These are phyloP conservation scores for Spencermartinsiella europaea DNA, from an alignment of 805 yeast genomes.

Conservation along the genomic window DNA sequence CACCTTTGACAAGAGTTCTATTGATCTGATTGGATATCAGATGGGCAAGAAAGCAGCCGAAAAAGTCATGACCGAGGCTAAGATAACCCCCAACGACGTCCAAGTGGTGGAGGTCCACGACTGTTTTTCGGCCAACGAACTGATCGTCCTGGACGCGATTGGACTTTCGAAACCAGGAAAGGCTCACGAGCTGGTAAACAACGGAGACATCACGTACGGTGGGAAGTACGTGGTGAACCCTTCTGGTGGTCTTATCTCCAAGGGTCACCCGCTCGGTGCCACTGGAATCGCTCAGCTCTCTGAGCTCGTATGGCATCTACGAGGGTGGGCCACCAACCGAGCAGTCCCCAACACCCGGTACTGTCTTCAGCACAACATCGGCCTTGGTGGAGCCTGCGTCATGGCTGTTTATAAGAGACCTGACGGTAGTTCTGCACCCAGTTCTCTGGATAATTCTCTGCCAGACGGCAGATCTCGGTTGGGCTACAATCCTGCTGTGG, in stretches of 20 bases:
- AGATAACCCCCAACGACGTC: slow-evolving; percentile 20
- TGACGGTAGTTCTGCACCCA: slow-evolving; percentile 18
- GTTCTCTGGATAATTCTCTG: slow-evolving; percentile 7
- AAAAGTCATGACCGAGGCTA: slow-evolving; percentile 16
- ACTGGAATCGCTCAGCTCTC: slow-evolving; percentile 26
- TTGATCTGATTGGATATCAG: slow-evolving; percentile 22
- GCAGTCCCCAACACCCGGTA: slow-evolving; percentile 19
- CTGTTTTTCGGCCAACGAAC: slow-evolving; percentile 26
- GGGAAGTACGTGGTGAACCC: slow-evolving; percentile 25
- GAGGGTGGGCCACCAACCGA: slow-evolving; percentile 27
- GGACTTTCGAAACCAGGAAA: slow-evolving; percentile 23
- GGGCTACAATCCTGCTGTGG: slow-evolving; percentile 26
- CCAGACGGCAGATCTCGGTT: slow-evolving; percentile 21
- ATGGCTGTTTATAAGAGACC: slow-evolving; percentile 22
- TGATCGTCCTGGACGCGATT: slow-evolving; percentile 22
- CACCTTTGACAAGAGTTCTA: slow-evolving; percentile 18
- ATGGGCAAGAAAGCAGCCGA: slow-evolving; percentile 23
- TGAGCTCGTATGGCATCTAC: slow-evolving; percentile 25
- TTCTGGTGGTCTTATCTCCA: slow-evolving; percentile 25
- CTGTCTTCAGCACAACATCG: slow-evolving; percentile 24
- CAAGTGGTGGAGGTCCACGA: slow-evolving; percentile 27
- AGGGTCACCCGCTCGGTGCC: slow-evolving; percentile 28
- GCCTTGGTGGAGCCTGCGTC: slow-evolving; percentile 26
- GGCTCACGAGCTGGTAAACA: slow-evolving; percentile 21
- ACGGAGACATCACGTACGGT: slow-evolving; percentile 24